These are phyloP conservation scores for Globisporangium carolinianum DNA, from an alignment of 352 stramenopile genomes.

Conservation along the genomic window DNA sequence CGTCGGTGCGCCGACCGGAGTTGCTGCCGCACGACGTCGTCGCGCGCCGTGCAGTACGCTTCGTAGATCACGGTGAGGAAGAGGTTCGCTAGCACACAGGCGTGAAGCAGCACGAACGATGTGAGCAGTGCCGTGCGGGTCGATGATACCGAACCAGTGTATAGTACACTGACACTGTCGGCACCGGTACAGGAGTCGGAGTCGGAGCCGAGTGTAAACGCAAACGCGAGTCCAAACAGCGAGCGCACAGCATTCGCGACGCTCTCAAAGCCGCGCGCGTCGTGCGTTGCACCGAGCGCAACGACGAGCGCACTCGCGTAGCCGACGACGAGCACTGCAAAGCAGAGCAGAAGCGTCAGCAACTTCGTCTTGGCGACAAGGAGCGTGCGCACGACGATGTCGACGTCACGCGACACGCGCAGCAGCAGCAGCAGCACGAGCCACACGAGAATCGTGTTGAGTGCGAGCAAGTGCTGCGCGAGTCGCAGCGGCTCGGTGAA, in stretches of 20 bases:
- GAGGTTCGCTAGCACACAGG: constrained; percentile 36
- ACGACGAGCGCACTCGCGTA: constrained; percentile 44
- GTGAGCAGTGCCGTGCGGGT: constrained; percentile 26
- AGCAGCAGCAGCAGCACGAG: constrained; percentile 35
- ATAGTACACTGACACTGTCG: no score
- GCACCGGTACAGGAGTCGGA: no score
- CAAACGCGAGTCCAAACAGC: constrained; percentile 31
- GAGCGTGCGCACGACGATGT: constrained; percentile 32
- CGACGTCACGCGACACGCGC: constrained; percentile 28
- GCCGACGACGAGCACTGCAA: constrained; percentile 29
- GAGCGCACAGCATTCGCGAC: constrained; percentile 24
- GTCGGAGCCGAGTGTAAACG: no score
- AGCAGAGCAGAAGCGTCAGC: constrained; percentile 23
- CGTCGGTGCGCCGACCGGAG: constrained; percentile 13
- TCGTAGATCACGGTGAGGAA: constrained; percentile 43
- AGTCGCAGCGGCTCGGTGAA: constrained; percentile 32
- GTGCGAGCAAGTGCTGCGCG: constrained; percentile 25
- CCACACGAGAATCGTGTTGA: constrained; percentile 37
- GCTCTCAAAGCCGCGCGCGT: constrained; percentile 28
- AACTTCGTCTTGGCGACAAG: constrained; percentile 22
- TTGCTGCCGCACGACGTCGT: constrained; percentile 19
- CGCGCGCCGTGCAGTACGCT: constrained; percentile 22
- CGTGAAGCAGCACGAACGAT: constrained; percentile 35
- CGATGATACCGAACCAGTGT: no score
- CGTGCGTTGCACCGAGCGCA: constrained; percentile 18